Evolutionary conservation across 768 basidiomycete species (phyloP).

Genomic region (Fistulinella prunicolor): DNA sequence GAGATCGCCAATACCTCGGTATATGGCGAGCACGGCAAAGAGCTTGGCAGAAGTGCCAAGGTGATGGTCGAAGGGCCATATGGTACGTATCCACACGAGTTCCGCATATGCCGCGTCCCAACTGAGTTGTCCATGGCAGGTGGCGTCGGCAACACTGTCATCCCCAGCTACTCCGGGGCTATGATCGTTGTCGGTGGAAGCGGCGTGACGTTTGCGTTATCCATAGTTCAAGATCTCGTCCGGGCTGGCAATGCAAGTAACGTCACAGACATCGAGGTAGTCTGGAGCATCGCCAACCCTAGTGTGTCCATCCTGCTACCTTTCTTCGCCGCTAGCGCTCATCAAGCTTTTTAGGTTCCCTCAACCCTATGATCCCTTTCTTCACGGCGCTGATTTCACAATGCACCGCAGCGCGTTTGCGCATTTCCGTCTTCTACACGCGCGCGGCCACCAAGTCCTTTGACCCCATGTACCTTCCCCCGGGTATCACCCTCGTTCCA

Average conservation of each 20-base stretch:
- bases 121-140: slow-evolving; percentile 32
- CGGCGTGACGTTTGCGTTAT: slow-evolving; percentile 70
- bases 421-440: slow-evolving; percentile 57
- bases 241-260: slow-evolving; percentile 45
- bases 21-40: slow-evolving; percentile 29
- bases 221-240: slow-evolving; percentile 63
- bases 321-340: neutral
- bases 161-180: slow-evolving; percentile 63
- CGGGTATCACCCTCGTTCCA: slow-evolving; percentile 43
- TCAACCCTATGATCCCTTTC: slow-evolving; percentile 48
- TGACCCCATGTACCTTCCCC: slow-evolving; percentile 32
- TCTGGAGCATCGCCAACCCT: slow-evolving; percentile 67
- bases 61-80: slow-evolving; percentile 58
- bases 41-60: slow-evolving; percentile 29
- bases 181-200: slow-evolving; percentile 72
- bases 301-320: slow-evolving; percentile 30
- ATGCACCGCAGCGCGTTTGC: slow-evolving; percentile 42
- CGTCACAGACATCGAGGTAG: slow-evolving; percentile 57
- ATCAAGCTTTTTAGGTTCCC: slow-evolving; percentile 32
- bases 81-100: slow-evolving; percentile 30
- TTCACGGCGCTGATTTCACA: slow-evolving; percentile 46
- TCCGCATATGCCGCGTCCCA: neutral
- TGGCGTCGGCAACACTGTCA: slow-evolving; percentile 59
- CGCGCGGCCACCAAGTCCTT: slow-evolving; percentile 34
- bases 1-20: slow-evolving; percentile 41